Conservation (phyloP, 306 rosid genomes). For the Lathyrus aphaca region DNA sequence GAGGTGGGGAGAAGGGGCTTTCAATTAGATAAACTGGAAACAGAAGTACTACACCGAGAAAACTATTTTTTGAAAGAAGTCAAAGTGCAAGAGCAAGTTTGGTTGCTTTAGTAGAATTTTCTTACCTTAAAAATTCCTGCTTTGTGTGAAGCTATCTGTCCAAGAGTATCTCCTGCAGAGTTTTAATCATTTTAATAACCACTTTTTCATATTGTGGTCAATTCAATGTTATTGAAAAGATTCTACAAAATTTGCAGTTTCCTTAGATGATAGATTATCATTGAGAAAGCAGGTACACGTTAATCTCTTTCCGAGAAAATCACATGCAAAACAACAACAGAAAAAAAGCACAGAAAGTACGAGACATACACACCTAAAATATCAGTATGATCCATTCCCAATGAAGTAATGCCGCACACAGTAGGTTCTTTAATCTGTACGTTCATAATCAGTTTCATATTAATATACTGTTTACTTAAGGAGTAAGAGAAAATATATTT, state of each 20-base stretch:
- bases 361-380: slow-evolving; percentile 53
- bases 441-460: slow-evolving; percentile 39
- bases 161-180: slow-evolving; percentile 65
- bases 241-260: slow-evolving; percentile 8
- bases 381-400: slow-evolving; percentile 80
- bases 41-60: slow-evolving; percentile 36
- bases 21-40: slow-evolving; percentile 42
- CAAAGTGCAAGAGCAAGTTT: slow-evolving; percentile 36
- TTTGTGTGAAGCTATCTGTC: slow-evolving; percentile 71
- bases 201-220: slow-evolving; percentile 5
- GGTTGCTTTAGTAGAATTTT: slow-evolving; percentile 33
- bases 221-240: slow-evolving; percentile 23
- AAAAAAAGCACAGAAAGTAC: slow-evolving; percentile 22
- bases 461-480: slow-evolving; percentile 3
- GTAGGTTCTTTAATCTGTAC: slow-evolving; percentile 65
- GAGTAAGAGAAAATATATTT: slow-evolving; percentile 15
- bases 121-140: slow-evolving; percentile 82
- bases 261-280: slow-evolving; percentile 28
- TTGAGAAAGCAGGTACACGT: slow-evolving; percentile 5
- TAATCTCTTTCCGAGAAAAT: slow-evolving; percentile 23
- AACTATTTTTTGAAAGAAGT: slow-evolving; percentile 36
- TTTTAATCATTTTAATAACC: slow-evolving; percentile 9
- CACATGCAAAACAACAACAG: slow-evolving; percentile 40
- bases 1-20: slow-evolving; percentile 23
- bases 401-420: slow-evolving; percentile 80